Evolutionary conservation across 306 rosid genomes (phyloP).

Genomic region (Vigna trinervia): DNA sequence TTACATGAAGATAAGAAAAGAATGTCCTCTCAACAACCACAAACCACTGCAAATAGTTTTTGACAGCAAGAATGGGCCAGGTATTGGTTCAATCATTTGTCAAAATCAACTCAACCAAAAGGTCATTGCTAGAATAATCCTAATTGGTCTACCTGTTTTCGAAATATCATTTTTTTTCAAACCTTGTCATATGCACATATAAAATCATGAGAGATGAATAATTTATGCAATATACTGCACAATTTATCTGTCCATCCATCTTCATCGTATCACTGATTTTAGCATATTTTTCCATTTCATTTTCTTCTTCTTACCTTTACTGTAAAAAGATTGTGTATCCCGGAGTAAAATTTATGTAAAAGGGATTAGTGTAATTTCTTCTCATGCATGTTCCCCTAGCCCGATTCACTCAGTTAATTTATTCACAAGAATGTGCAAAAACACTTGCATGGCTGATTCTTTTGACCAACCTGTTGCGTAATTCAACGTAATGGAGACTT

Average conservation of each 20-base stretch:
- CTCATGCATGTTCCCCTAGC: not conserved
- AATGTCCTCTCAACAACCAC: conserved; percentile 42
- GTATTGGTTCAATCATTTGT: not conserved
- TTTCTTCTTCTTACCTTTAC: not conserved
- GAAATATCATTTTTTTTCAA: not conserved
- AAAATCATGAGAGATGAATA: too few species aligned
- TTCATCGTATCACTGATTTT: not conserved
- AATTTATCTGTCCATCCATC: not conserved
- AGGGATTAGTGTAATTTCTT: too few species aligned
- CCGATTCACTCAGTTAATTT: not conserved
- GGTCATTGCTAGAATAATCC: conserved; percentile 30
- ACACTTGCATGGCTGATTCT: conserved; percentile 2
- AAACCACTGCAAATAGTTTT: conserved; percentile 5
- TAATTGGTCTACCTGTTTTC: not conserved
- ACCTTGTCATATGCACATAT: not conserved
- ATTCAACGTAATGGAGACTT: conserved; percentile 54
- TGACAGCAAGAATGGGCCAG: conserved; percentile 34
- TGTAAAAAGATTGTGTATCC: too few species aligned
- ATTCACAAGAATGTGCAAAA: not conserved
- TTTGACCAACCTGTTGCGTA: conserved; percentile 62
- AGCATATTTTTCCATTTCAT: not conserved
- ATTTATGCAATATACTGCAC: not conserved
- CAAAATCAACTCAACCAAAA: conserved; percentile 27
- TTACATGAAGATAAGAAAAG: conserved; percentile 12
- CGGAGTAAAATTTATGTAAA: too few species aligned